Conservation (phyloP, 2,329 filamentous ascomycete species). For the Apiospora kogelbergensis region DNA sequence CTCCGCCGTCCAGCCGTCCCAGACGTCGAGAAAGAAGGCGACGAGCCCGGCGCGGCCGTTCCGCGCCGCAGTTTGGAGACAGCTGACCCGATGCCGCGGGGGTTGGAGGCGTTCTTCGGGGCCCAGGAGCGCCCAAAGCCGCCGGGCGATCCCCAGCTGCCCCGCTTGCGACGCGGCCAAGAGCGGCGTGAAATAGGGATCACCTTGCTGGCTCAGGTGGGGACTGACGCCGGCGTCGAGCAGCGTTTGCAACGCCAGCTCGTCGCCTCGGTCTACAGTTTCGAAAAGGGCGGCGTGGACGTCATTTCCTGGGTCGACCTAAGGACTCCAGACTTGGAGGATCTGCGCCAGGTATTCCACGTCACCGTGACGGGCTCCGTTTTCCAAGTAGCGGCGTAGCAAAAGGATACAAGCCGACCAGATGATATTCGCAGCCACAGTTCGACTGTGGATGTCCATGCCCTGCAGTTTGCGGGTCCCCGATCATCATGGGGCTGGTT, state of each 20-base stretch:
- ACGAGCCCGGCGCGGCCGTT: constrained; percentile 5
- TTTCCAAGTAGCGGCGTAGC: background rate
- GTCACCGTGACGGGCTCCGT: background rate
- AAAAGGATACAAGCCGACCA: background rate
- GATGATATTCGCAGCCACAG: too few species aligned
- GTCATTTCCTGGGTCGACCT: background rate
- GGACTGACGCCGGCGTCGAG: constrained; percentile 7
- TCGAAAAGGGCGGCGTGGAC: background rate
- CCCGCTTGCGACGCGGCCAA: background rate
- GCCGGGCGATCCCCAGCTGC: background rate
- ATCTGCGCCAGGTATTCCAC: background rate
- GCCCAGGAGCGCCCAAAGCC: background rate
- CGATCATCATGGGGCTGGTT: background rate
- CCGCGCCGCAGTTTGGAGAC: background rate
- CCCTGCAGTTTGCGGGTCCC: background rate
- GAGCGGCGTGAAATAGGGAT: constrained; percentile 1
- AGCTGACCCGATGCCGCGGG: background rate
- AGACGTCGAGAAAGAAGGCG: constrained; percentile 4
- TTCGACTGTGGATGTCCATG: background rate
- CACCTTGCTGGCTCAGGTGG: background rate
- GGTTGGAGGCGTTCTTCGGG: background rate
- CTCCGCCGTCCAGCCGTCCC: background rate
- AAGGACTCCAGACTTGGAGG: background rate
- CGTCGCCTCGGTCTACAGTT: constrained; percentile 2
- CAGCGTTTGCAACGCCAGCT: background rate